A percentile compares a stretch with the other conserved stretches of the same genome.
Conservation (phyloP, 1,139 yeast genomes). For the Magnusiomyces magnusii region DNA sequence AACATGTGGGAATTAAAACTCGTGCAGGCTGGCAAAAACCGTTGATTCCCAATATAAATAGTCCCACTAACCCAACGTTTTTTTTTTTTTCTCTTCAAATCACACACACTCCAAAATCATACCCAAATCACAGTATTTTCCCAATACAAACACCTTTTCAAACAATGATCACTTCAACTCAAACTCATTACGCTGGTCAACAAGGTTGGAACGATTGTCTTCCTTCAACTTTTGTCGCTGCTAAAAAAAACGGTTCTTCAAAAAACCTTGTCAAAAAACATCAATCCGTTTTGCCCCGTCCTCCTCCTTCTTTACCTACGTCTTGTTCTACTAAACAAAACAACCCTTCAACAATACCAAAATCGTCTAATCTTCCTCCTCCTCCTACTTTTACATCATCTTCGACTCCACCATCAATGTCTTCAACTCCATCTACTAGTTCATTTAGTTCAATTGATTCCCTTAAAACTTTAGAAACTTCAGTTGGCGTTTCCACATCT, state of each 20-base stretch:
- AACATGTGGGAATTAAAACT: too few species aligned
- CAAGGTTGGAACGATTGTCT: slow-evolving; percentile 37
- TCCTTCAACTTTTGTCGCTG: slow-evolving; percentile 22
- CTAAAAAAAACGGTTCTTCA: slow-evolving; percentile 6
- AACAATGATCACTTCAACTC: slow-evolving; percentile 25
- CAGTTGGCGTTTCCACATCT: background rate
- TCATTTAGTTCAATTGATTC: background rate
- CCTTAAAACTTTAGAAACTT: background rate
- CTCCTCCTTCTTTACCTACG: slow-evolving; percentile 6
- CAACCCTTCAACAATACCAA: background rate
- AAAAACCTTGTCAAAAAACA: background rate
- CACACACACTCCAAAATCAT: background rate
- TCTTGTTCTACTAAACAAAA: background rate
- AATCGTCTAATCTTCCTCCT: background rate
- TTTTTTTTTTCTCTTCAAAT: background rate
- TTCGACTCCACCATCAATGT: background rate
- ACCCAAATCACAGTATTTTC: background rate
- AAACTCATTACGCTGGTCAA: slow-evolving; percentile 29
- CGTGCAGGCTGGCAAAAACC: too few species aligned
- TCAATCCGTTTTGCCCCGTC: background rate
- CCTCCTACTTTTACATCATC: background rate
- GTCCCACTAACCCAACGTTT: background rate
- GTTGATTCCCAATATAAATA: too few species aligned
- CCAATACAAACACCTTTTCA: background rate
- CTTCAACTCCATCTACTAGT: background rate